Evolutionary conservation across 2,329 filamentous ascomycete species (phyloP).

Genomic region (Thielaviopsis punctulata): DNA sequence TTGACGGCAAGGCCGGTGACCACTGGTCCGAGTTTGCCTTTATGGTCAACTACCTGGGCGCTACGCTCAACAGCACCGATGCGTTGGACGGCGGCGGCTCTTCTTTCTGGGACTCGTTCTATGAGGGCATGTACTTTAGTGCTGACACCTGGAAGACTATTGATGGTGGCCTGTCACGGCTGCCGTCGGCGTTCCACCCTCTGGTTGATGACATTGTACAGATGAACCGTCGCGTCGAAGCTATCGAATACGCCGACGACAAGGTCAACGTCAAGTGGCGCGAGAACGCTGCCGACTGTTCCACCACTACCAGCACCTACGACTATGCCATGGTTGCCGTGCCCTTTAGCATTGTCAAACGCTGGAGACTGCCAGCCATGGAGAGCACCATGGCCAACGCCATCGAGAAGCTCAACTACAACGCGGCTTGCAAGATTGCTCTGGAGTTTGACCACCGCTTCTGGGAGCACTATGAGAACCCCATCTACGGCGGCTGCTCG

Average conservation of each 20-base stretch:
- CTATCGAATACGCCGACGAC: constrained; percentile 32
- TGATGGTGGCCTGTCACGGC: constrained; percentile 35
- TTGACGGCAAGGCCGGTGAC: constrained; percentile 23
- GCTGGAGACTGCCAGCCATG: constrained; percentile 38
- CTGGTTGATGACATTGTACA: constrained; percentile 38
- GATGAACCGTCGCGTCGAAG: constrained; percentile 38
- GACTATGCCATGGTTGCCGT: constrained; percentile 51
- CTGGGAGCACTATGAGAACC: constrained; percentile 33
- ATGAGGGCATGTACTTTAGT: constrained; percentile 15
- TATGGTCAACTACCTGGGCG: constrained; percentile 35
- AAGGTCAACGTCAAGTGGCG: constrained; percentile 44
- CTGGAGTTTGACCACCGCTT: constrained; percentile 51
- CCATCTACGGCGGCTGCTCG: constrained; percentile 48
- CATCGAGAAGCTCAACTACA: constrained; percentile 29
- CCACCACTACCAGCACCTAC: constrained; percentile 32
- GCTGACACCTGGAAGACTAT: constrained; percentile 23
- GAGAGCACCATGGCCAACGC: constrained; percentile 27
- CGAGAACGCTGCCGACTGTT: constrained; percentile 21
- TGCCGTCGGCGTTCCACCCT: constrained; percentile 45
- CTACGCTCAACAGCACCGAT: constrained; percentile 34
- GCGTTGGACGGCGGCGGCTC: constrained; percentile 11
- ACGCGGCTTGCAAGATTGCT: constrained; percentile 37
- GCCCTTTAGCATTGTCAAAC: constrained; percentile 46
- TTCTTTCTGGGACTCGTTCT: constrained; percentile 15
- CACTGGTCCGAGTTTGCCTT: constrained; percentile 49